Base-by-base conservation (phyloP, 1,284 basidiomycete species). In the Mrakiaceae sp. region DNA sequence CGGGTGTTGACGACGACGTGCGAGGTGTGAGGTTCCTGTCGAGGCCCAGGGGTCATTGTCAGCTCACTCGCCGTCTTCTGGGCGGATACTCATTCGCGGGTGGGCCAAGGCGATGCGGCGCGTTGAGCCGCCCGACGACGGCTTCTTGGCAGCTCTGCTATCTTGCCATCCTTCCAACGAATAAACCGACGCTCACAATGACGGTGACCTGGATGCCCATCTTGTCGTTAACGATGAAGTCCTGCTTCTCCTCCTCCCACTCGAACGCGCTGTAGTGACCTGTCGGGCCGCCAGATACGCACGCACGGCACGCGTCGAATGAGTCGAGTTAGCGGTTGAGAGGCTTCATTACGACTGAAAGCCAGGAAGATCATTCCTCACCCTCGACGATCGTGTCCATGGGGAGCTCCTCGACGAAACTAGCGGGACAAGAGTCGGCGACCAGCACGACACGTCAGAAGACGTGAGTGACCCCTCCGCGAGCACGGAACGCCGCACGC, bases 321-420 rank as follows among this genome's bases (percentile, higher is more conserved):
- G 16, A 49, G 57, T 44, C 42, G 52, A 27, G 11, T 3, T 11
- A 56, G 16, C 51, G 8, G 27, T 59, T 47, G 53, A 52, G 46
- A 39, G 48, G 42, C 50, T 49, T 46, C 5, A 48, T 27, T 42
- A 40, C 9, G 6, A 47, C 48, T 43, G 47, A 14, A 14, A 63
- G 61, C 52, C 2, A 55, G 56, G 51, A 50, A 42, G 42, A 56
- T 48, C 14, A 11, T 4, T 12, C 74, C 81, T 62, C 70, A 88
- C 94, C 95, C 78, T 98, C 92, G 14, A 98, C 93, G 49, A 96
- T 87, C 14, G 96, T 98, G 76, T 98, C 89, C 12, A 86, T 87
- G n/a, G 95, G 95, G 51, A 98, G 80, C 76, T 98, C 96, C 76
- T 98, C 96, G 68, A 97, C 83, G 78, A 98, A 98, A 47, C 27